Base-by-base conservation (phyloP, 164 flowering plant species). In the Malania oleifera region DNA sequence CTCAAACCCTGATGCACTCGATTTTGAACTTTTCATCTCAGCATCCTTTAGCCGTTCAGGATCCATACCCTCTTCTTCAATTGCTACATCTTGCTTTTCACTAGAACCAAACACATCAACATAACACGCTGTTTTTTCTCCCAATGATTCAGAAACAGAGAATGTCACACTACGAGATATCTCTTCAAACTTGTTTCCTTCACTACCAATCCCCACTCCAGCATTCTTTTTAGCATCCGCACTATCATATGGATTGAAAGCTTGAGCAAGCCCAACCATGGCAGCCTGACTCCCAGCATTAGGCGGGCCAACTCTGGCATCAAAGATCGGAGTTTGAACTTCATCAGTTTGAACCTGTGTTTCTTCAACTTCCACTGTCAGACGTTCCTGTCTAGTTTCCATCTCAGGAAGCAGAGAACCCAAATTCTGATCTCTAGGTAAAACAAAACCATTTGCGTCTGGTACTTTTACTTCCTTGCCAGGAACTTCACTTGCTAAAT, bases 1-100 rank as follows among this genome's bases (percentile, higher is more conserved):
- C 9, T 65, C 80, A 7, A 28, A 47, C 24, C 65, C 44, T 52
- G 60, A 53, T 31, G 22, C 41, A 45, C n/a, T 23, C 6, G 37
- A 35, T 26, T 60, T 57, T 18, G 24, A 45, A 35, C 37, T 35
- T 12, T 48, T 37, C 45, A 14, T 47, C 63, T 14, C 34, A 15
- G 7, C 4, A 12, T 24, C 47, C 1, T 49, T 49, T 12, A 7
- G 24, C 27, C 17, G 51, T 35, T 13, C 40, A 17, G 45, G 2
- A 31, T 57, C 28, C 23, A 11, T 34, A 59, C 15, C 39, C 50
- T 2, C 17, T 31, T 15, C 34, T 5, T 28, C 51, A 57, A 43
- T 18, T 28, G n/a, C 25, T 8, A 41, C 26, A 43, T 28, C 25
- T 14, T 40, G 34, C 22, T 43, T 57, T 45, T 29, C 61, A 44